A percentile compares a stretch with the other conserved stretches of the same genome.
phyloP scores from a whole-genome alignment of 371 early-diverging fungal genomes.

The Syncephalastrum monosporum region DNA sequence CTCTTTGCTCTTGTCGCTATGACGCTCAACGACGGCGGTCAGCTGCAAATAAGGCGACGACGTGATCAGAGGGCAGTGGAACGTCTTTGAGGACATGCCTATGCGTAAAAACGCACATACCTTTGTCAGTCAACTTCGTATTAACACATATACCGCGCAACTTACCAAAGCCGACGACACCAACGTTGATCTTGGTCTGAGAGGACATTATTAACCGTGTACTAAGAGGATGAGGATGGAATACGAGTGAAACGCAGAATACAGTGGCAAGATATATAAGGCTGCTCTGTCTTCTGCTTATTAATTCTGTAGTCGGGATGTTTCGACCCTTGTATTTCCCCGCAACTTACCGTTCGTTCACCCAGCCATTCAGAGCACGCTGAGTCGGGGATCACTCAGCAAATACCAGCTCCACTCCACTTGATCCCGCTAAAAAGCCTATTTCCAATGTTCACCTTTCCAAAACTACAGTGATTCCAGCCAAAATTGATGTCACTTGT shows the following conservation, averaged over 20 bases:
- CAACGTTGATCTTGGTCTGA: constrained; percentile 55
- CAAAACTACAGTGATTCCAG: too few species aligned
- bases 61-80: constrained; percentile 69
- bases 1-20: constrained; percentile 35
- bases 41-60: constrained; percentile 55
- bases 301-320: too few species aligned
- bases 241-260: neutral
- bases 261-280: too few species aligned
- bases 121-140: neutral
- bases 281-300: too few species aligned
- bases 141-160: neutral
- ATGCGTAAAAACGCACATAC: neutral
- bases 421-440: too few species aligned
- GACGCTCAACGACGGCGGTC: constrained; percentile 61
- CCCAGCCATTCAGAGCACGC: too few species aligned
- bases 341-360: too few species aligned
- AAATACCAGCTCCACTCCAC: too few species aligned
- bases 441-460: too few species aligned
- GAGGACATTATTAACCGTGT: neutral
- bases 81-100: constrained; percentile 50
- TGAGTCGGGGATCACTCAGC: too few species aligned
- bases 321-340: too few species aligned
- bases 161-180: constrained; percentile 71
- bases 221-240: neutral
- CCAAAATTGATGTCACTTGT: too few species aligned